Percentiles rank a stretch among this genome's conserved stretches.
Evolutionary conservation across 139 green algal species (phyloP).

Genomic region (Chlamydomonas eustigma): DNA sequence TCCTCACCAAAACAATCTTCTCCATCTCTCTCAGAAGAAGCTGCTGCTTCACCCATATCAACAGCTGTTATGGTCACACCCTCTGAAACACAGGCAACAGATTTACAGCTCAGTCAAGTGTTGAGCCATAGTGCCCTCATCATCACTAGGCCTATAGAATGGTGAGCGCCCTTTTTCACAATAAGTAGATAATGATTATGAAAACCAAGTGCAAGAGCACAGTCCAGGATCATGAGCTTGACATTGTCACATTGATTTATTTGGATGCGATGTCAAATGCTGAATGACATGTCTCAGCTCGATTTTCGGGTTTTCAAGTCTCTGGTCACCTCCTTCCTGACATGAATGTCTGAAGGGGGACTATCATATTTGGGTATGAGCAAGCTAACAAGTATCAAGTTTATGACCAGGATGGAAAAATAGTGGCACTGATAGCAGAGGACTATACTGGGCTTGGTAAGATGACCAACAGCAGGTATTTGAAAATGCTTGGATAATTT

Average conservation of each 20-base stretch:
- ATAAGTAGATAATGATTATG: too few relatives aligned
- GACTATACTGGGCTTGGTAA: constrained; percentile 20
- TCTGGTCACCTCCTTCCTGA: not conserved
- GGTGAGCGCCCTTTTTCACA: too few relatives aligned
- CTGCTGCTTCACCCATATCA: too few relatives aligned
- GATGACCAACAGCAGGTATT: too few relatives aligned
- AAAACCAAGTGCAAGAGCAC: too few relatives aligned
- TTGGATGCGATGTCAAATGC: too few relatives aligned
- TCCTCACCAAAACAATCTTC: not conserved
- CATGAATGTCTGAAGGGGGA: constrained; percentile 64
- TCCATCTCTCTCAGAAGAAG: too few relatives aligned
- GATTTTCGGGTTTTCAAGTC: too few relatives aligned
- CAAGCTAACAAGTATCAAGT: constrained; percentile 20
- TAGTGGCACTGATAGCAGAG: constrained; percentile 41
- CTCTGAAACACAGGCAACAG: constrained; percentile 13
- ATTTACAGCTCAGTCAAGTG: constrained; percentile 17
- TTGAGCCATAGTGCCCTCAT: constrained; percentile 59
- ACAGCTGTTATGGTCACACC: constrained; percentile 15
- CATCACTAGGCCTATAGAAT: constrained; percentile 68
- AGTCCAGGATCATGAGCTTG: too few relatives aligned
- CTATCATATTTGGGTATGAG: constrained; percentile 84
- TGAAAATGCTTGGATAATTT: too few relatives aligned
- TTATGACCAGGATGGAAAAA: constrained; percentile 2
- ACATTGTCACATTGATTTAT: too few relatives aligned
- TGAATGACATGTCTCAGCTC: too few relatives aligned